Percentiles rank a stretch among this genome's conserved stretches.
phyloP scores from a whole-genome alignment of 2,329 filamentous ascomycete genomes.

The Colletotrichum liriopes region DNA sequence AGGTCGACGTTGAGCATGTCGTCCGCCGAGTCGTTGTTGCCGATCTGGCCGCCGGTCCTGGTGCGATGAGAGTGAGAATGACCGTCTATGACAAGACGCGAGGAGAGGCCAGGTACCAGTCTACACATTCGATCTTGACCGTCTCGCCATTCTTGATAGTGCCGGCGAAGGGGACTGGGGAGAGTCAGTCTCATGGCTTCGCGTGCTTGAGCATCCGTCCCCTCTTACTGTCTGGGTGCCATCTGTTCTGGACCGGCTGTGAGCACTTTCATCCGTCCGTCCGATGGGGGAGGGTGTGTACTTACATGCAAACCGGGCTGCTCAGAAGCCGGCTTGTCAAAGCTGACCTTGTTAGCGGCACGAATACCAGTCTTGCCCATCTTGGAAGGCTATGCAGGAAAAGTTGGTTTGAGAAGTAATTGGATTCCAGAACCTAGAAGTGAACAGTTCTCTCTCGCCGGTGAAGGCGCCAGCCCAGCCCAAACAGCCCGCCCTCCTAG shows the following conservation, averaged over 20 bases:
- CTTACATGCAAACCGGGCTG: constrained; percentile 81
- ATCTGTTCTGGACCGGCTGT: constrained; percentile 78
- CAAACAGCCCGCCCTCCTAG: background rate
- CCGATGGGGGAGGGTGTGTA: constrained; percentile 21
- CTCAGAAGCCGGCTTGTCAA: constrained; percentile 79
- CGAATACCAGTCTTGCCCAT: constrained; percentile 76
- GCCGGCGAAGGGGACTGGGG: constrained; percentile 78
- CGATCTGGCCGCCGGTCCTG: constrained; percentile 84
- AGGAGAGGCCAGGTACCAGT: constrained; percentile 70
- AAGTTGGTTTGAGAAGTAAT: no score
- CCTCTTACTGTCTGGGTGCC: constrained; percentile 87
- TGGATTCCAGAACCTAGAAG: background rate
- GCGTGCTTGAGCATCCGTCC: background rate
- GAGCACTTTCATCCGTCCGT: background rate
- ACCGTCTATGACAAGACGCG: background rate
- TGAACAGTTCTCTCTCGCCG: background rate
- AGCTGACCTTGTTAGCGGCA: constrained; percentile 80
- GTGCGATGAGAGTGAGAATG: constrained; percentile 44
- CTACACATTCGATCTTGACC: constrained; percentile 93
- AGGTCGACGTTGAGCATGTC: constrained; percentile 89
- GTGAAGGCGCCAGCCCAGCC: background rate
- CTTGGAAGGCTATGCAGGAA: constrained; percentile 20
- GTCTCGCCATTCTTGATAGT: constrained; percentile 87
- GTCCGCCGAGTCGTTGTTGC: constrained; percentile 91
- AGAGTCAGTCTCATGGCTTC: constrained; percentile 13